A percentile compares a stretch with the other conserved stretches of the same genome.
phyloP scores from a whole-genome alignment of 2,329 filamentous ascomycete genomes.

The Alternaria panax region DNA sequence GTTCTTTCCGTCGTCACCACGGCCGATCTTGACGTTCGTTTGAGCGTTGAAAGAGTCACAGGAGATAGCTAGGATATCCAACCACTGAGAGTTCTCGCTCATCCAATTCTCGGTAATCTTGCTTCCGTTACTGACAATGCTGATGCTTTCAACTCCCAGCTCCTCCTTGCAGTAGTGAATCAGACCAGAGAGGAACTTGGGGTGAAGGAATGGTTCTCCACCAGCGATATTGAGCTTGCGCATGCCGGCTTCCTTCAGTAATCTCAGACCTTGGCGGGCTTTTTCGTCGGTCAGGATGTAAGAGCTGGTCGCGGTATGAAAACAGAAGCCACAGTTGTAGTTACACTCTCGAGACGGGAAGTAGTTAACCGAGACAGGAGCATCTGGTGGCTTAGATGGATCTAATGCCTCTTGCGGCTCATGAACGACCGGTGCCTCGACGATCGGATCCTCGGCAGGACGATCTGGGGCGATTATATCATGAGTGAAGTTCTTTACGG shows the following conservation, averaged over 20 bases:
- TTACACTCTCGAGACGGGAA: slow-evolving; percentile 1
- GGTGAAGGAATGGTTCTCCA: slow-evolving; percentile 9
- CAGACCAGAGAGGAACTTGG: slow-evolving; percentile 2
- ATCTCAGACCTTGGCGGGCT: background rate
- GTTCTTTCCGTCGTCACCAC: slow-evolving; percentile 5
- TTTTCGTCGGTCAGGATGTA: background rate
- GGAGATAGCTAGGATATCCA: slow-evolving; percentile 10
- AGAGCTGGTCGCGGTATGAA: slow-evolving; percentile 2
- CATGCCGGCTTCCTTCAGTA: slow-evolving; percentile 12
- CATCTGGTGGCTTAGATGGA: slow-evolving; percentile 3
- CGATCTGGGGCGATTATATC: background rate
- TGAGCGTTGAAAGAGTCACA: slow-evolving; percentile 7
- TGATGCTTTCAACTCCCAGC: slow-evolving; percentile 6
- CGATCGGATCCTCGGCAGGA: background rate
- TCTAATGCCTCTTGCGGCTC: background rate
- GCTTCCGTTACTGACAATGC: slow-evolving; percentile 10
- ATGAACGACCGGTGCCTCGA: background rate
- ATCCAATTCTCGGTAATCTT: slow-evolving; percentile 5
- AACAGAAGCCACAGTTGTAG: background rate
- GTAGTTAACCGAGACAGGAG: background rate
- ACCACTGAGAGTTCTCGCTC: background rate
- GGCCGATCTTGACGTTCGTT: slow-evolving; percentile 12
- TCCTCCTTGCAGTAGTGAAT: slow-evolving; percentile 10
- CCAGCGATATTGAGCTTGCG: slow-evolving; percentile 11
- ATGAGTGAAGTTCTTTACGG: background rate